These are phyloP conservation scores for Picochlorum sp. DNA, from an alignment of 139 green algal genomes.

Conservation along the genomic window DNA sequence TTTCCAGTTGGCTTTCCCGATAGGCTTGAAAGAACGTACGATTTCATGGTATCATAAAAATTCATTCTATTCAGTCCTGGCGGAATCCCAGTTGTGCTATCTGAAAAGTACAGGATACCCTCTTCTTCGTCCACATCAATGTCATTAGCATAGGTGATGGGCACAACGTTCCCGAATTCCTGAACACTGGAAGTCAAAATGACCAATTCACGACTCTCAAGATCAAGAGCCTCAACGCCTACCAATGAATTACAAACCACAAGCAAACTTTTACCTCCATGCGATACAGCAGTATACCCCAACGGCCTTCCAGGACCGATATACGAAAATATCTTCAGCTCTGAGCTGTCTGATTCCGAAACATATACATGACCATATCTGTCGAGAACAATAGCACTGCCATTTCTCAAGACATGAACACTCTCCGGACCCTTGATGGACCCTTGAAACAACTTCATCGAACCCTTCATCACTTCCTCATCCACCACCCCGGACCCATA, in stretches of 20 bases:
- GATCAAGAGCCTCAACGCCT: background rate
- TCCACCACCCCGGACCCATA: no score
- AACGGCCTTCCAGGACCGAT: slow-evolving; percentile 12
- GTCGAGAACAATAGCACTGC: slow-evolving; percentile 6
- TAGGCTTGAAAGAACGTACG: slow-evolving; percentile 5
- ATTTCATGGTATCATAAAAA: slow-evolving; percentile 22
- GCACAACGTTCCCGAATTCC: background rate
- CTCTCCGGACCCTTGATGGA: background rate
- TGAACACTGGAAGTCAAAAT: slow-evolving; percentile 7
- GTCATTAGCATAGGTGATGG: slow-evolving; percentile 12
- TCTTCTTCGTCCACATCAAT: slow-evolving; percentile 6
- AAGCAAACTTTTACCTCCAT: background rate
- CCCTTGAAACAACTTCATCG: background rate
- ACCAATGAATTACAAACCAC: slow-evolving; percentile 9
- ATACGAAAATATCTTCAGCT: slow-evolving; percentile 1
- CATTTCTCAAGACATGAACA: background rate
- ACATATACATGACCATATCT: slow-evolving; percentile 3
- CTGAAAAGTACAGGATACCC: slow-evolving; percentile 7
- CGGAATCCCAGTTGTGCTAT: background rate
- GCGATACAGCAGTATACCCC: background rate
- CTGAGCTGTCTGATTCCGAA: background rate
- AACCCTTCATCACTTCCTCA: no score
- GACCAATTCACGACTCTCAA: background rate
- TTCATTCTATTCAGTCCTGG: slow-evolving; percentile 21
- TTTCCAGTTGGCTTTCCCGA: slow-evolving; percentile 34